These are phyloP conservation scores for Pulveroboletus sp. DNA, from an alignment of 768 basidiomycete genomes.

Conservation along the genomic window DNA sequence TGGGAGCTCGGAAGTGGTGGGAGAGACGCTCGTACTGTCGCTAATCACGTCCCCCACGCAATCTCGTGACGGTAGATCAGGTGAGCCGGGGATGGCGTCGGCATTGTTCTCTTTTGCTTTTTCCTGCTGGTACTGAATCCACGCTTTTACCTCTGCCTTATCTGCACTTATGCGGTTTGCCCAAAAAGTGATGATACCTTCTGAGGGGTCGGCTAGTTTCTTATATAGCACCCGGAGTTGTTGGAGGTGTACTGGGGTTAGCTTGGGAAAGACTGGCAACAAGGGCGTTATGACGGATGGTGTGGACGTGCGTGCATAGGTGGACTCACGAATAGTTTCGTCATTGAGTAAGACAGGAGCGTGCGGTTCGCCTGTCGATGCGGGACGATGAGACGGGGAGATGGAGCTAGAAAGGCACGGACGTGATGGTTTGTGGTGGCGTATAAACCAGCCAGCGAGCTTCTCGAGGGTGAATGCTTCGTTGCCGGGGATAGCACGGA, in stretches of 20 bases:
- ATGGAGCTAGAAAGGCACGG: not conserved
- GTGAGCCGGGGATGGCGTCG: conserved; percentile 2
- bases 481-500: conserved; percentile 23
- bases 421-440: conserved; percentile 14
- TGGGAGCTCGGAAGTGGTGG: conserved; percentile 6
- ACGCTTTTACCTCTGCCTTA: conserved; percentile 15
- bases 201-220: conserved; percentile 12
- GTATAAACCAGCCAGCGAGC: conserved; percentile 19
- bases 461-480: conserved; percentile 14
- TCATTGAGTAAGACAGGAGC: conserved; percentile 13
- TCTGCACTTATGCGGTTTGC: conserved; percentile 20
- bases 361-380: not conserved
- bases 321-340: conserved; percentile 23
- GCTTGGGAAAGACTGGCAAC: conserved; percentile 24
- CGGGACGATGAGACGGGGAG: not conserved
- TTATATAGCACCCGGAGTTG: conserved; percentile 19
- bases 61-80: conserved; percentile 5
- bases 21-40: conserved; percentile 12
- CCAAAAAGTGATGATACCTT: conserved; percentile 26
- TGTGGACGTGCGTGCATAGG: not conserved
- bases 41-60: not conserved
- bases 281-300: not conserved
- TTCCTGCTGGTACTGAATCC: conserved; percentile 29
- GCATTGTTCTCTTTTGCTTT: conserved; percentile 11
- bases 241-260: conserved; percentile 19